Conservation (phyloP, 352 stramenopile genomes). For the Phytophthora hibernalis region DNA sequence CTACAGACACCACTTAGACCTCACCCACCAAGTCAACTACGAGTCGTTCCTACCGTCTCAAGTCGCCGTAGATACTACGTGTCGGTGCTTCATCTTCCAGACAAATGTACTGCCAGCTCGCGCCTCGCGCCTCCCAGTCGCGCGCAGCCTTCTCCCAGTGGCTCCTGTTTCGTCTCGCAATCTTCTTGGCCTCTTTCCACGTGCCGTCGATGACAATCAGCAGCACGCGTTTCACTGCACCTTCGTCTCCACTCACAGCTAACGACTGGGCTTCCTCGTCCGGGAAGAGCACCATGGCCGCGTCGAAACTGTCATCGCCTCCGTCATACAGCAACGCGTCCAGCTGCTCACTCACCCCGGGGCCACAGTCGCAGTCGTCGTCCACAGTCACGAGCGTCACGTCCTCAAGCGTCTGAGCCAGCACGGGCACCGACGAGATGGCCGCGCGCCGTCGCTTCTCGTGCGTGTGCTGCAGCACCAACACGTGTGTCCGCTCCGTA, state of each 20-base stretch:
- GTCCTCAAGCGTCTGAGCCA: constrained; percentile 53
- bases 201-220: constrained; percentile 81
- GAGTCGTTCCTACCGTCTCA: constrained; percentile 42
- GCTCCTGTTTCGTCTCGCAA: constrained; percentile 56
- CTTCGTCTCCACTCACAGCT: not conserved
- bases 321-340: constrained; percentile 45
- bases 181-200: constrained; percentile 86
- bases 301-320: constrained; percentile 22
- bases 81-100: constrained; percentile 24
- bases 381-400: constrained; percentile 50
- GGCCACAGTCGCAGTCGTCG: constrained; percentile 35
- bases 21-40: not conserved
- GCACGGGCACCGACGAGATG: constrained; percentile 74
- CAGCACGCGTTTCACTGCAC: constrained; percentile 31
- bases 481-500: constrained; percentile 47
- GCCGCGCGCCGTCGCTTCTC: constrained; percentile 61
- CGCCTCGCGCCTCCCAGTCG: constrained; percentile 30
- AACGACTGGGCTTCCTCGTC: constrained; percentile 48
- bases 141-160: constrained; percentile 48
- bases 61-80: constrained; percentile 70
- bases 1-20: constrained; percentile 28
- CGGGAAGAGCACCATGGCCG: constrained; percentile 53
- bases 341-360: constrained; percentile 28
- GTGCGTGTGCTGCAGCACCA: constrained; percentile 70
- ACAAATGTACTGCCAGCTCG: constrained; percentile 57